These are phyloP conservation scores for Gossypium lobatum DNA, from an alignment of 441 rosid genomes.

Conservation along the genomic window DNA sequence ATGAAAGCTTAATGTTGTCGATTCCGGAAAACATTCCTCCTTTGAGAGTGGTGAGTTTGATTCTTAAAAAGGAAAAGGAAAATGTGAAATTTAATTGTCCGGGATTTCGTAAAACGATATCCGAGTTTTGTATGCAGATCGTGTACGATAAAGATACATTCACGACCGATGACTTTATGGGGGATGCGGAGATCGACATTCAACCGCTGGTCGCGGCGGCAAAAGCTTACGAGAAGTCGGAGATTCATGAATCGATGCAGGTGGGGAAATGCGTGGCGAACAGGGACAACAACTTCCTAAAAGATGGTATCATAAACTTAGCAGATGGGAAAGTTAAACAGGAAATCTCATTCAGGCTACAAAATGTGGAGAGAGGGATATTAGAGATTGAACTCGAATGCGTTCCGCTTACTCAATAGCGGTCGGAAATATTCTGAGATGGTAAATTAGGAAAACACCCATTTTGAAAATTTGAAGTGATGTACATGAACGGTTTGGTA, in stretches of 20 bases:
- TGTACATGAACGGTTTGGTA: not conserved
- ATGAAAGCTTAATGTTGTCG: conserved; percentile 87
- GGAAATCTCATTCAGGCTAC: conserved; percentile 68
- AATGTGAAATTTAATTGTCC: not conserved
- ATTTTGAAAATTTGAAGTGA: not conserved
- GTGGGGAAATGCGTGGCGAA: conserved; percentile 76
- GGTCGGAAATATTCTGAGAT: not conserved
- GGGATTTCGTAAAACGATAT: not conserved
- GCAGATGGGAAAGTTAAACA: conserved; percentile 77
- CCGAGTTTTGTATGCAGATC: conserved; percentile 39
- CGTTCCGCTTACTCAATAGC: conserved; percentile 81
- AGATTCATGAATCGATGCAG: conserved; percentile 48
- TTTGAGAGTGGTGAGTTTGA: conserved; percentile 65
- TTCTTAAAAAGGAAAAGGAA: not conserved
- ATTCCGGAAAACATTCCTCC: conserved; percentile 90
- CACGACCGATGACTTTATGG: conserved; percentile 90
- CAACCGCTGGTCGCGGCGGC: conserved; percentile 82
- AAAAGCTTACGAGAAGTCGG: conserved; percentile 61
- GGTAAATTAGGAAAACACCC: not conserved
- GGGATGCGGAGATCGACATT: conserved; percentile 92
- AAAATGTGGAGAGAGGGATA: conserved; percentile 80
- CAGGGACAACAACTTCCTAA: conserved; percentile 61
- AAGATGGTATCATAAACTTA: conserved; percentile 61
- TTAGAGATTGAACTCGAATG: conserved; percentile 89
- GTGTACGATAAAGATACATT: conserved; percentile 92